Percentiles rank a stretch among this genome's conserved stretches.
Conservation (phyloP, 2,329 filamentous ascomycete genomes). For the Didymella glomerata region DNA sequence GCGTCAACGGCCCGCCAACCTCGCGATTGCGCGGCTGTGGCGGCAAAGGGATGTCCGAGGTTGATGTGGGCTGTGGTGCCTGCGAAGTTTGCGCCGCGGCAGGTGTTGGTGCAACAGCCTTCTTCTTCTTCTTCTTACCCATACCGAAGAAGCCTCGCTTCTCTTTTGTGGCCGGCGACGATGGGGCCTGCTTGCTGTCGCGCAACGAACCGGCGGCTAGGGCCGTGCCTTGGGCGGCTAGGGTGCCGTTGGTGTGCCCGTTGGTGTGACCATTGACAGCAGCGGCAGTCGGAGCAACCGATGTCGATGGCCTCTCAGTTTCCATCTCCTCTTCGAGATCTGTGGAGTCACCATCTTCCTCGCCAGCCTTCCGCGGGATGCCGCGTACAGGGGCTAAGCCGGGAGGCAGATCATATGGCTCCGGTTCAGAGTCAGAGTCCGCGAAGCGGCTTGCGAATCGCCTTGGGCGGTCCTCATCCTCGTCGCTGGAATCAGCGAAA, state of each 20-base stretch:
- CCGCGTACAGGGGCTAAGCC: conserved; percentile 64
- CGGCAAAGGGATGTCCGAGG: conserved; percentile 41
- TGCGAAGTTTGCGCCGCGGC: conserved; percentile 4
- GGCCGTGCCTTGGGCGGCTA: conserved; percentile 38
- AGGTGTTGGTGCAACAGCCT: conserved; percentile 36
- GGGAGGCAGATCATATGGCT: conserved; percentile 55
- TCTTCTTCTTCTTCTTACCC: conserved; percentile 70
- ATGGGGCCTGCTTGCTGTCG: conserved; percentile 49
- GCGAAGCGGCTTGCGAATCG: conserved; percentile 59
- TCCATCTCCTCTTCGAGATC: conserved; percentile 59
- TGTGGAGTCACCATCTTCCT: conserved; percentile 66
- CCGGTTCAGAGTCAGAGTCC: conserved; percentile 63
- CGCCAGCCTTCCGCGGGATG: conserved; percentile 64
- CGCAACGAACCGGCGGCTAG: conserved; percentile 53
- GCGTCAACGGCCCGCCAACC: conserved; percentile 39
- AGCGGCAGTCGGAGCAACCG: conserved; percentile 52
- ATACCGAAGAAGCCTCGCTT: conserved; percentile 60
- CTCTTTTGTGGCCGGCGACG: conserved; percentile 45
- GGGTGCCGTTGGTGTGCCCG: conserved; percentile 25
- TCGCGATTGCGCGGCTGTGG: conserved; percentile 40
- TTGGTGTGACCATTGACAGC: conserved; percentile 28
- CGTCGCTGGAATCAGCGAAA: conserved; percentile 76
- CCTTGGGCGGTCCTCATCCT: conserved; percentile 48
- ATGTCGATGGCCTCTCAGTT: conserved; percentile 46
- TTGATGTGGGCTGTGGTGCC: conserved; percentile 43